These are phyloP conservation scores for Rhododendron ferrugineum DNA, from an alignment of 148 eudicot genomes.

Conservation along the genomic window DNA sequence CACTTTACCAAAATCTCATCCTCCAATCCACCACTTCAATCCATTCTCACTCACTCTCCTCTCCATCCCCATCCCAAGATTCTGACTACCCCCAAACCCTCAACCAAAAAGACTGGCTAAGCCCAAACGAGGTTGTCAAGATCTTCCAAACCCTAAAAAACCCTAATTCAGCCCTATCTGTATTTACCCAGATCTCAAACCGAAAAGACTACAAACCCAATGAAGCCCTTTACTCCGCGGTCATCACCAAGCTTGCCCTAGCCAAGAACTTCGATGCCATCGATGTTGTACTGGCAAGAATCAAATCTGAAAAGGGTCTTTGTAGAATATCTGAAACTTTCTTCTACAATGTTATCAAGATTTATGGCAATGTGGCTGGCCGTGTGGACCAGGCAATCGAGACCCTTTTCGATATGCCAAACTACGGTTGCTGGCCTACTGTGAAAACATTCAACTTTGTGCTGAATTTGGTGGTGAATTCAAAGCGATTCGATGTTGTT, in stretches of 20 bases:
- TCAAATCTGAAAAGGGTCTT: slow-evolving; percentile 41
- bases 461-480: slow-evolving; percentile 56
- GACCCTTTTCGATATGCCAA: slow-evolving; percentile 69
- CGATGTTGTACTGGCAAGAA: slow-evolving; percentile 40
- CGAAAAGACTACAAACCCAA: slow-evolving; percentile 81
- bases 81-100: slow-evolving; percentile 20
- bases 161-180: slow-evolving; percentile 42
- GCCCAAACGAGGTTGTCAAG: slow-evolving; percentile 53
- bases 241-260: slow-evolving; percentile 48
- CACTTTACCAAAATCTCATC: background rate
- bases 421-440: slow-evolving; percentile 59
- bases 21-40: background rate
- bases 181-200: slow-evolving; percentile 43
- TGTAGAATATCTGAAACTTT: slow-evolving; percentile 64
- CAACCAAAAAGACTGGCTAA: slow-evolving; percentile 72
- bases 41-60: slow-evolving; percentile 15
- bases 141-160: slow-evolving; percentile 48
- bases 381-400: slow-evolving; percentile 50
- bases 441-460: slow-evolving; percentile 73
- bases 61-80: slow-evolving; percentile 16
- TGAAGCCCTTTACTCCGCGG: slow-evolving; percentile 52
- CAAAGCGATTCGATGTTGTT: slow-evolving; percentile 53
- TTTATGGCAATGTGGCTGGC: slow-evolving; percentile 69
- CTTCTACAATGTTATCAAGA: slow-evolving; percentile 55
- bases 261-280: slow-evolving; percentile 53